A percentile compares a stretch with the other conserved stretches of the same genome.
Evolutionary conservation across 2,329 filamentous ascomycete species (phyloP).

Genomic region (Penicillium fuscoglaucum): DNA sequence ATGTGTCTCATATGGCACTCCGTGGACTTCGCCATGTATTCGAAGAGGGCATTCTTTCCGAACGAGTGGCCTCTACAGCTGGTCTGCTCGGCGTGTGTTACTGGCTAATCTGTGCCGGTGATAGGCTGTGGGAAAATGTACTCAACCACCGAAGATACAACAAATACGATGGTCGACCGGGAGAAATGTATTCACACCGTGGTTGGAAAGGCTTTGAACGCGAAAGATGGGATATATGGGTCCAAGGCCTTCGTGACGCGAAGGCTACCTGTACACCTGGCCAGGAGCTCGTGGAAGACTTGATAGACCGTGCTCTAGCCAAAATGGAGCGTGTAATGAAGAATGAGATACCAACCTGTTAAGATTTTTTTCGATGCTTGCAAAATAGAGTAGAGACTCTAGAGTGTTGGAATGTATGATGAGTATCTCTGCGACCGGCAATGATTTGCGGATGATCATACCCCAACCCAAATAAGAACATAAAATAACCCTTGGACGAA

Average conservation of each 20-base stretch:
- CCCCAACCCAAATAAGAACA: neutral
- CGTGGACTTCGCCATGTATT: constrained; percentile 2
- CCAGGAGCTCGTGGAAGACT: neutral
- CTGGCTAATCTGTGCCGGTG: constrained; percentile 8
- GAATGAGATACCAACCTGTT: neutral
- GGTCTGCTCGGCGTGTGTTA: constrained; percentile 4
- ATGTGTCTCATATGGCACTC: constrained; percentile 1
- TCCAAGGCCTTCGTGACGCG: neutral
- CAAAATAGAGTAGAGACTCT: neutral
- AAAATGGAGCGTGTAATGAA: constrained; percentile 3
- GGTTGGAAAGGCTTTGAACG: constrained; percentile 6
- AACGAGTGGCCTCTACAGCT: neutral
- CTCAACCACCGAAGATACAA: constrained; percentile 4
- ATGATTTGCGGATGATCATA: neutral
- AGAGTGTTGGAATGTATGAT: neutral
- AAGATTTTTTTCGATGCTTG: neutral
- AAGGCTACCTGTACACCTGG: neutral
- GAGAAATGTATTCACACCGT: neutral
- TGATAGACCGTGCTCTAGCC: constrained; percentile 1
- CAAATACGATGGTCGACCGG: constrained; percentile 7
- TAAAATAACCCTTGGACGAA: neutral
- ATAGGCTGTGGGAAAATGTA: constrained; percentile 8
- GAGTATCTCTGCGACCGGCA: neutral
- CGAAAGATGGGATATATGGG: constrained; percentile 6
- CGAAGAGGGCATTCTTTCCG: neutral